Evolutionary conservation across 2,329 filamentous ascomycete species (phyloP), one percentile per base, ranked within the genome.

Genomic region (Ceratocystis variospora): DNA sequence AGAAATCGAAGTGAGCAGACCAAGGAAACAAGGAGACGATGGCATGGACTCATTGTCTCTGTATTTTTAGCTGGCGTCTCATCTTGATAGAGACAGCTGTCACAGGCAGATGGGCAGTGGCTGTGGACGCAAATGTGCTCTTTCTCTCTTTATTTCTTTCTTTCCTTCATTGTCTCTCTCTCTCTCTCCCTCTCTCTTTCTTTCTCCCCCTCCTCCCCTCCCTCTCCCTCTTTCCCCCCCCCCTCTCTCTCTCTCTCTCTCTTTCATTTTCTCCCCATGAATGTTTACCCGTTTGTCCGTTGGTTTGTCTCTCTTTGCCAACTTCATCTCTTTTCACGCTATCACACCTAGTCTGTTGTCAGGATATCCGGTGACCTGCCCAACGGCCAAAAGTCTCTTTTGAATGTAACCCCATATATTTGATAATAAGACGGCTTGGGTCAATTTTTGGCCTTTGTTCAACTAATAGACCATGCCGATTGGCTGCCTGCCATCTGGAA

Each of bases 1-100:
- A 59, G 10, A 15, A 31, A 33, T 31, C 22, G 28, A 25, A 37
- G 33, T 37, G 33, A 37, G 33, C 33, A 12, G 33, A 37, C 33
- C 33, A 37, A 10, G 33, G 10, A 3, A 37, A 12, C 33, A 37
- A 37, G 33, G 10, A 37, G 12, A 37, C 33, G 2, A 37, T 12
- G 28, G 5, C 28, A 31, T 31, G 17, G 53, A 33, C 15, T 31
- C 17, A 59, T 33, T 33, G 53, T 59, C 28, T 59, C 53, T 59
- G 15, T 28, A 28, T 31, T 17, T 12, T 12, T 59, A 31, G 25
- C 31, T 57, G 53, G 53, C 53, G n/a, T 33, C 53, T 59, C 53
- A 59, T 33, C n/a, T 59, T 59, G 53, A n/a, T 33, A 59, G 28
- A 59, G 53, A 59, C 53, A 33, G 12, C 53, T 59, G 25, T n/a